phyloP scores from a whole-genome alignment of 139 green algal genomes.

The Pycnococcus provasolii region DNA sequence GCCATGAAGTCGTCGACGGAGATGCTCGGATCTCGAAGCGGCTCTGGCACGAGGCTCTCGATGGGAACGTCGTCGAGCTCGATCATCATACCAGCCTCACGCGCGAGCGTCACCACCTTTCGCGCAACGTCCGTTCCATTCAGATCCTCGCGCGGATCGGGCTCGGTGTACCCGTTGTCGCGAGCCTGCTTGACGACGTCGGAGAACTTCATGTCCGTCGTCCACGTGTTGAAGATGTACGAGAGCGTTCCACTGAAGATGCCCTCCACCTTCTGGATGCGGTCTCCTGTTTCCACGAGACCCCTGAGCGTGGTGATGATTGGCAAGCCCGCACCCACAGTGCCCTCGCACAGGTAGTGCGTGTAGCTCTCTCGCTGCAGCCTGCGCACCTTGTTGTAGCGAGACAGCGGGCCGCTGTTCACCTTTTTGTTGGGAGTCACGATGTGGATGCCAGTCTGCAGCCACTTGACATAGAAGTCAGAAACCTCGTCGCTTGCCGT shows the following conservation, averaged over 20 bases:
- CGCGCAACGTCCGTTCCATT: slow-evolving; percentile 80
- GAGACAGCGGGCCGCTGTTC: slow-evolving; percentile 61
- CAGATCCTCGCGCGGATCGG: slow-evolving; percentile 89
- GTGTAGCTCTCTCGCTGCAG: slow-evolving; percentile 78
- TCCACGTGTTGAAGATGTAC: slow-evolving; percentile 95
- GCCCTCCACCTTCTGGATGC: slow-evolving; percentile 55
- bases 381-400: slow-evolving; percentile 65
- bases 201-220: slow-evolving; percentile 50
- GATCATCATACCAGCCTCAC: slow-evolving; percentile 69
- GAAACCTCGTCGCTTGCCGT: slow-evolving; percentile 65
- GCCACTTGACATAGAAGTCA: slow-evolving; percentile 54
- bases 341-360: slow-evolving; percentile 93
- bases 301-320: slow-evolving; percentile 87
- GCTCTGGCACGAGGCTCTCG: slow-evolving; percentile 69
- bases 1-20: slow-evolving; percentile 67
- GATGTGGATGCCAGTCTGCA: slow-evolving; percentile 57
- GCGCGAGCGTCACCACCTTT: slow-evolving; percentile 86
- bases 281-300: slow-evolving; percentile 79
- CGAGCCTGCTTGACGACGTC: slow-evolving; percentile 73
- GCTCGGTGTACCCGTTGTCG: slow-evolving; percentile 84
- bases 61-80: slow-evolving; percentile 81
- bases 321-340: slow-evolving; percentile 84
- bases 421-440: slow-evolving; percentile 81
- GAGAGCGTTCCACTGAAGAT: slow-evolving; percentile 88
- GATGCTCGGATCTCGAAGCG: slow-evolving; percentile 35